Conservation (phyloP, 805 yeast genomes). For the Pichia phayaonensis region DNA sequence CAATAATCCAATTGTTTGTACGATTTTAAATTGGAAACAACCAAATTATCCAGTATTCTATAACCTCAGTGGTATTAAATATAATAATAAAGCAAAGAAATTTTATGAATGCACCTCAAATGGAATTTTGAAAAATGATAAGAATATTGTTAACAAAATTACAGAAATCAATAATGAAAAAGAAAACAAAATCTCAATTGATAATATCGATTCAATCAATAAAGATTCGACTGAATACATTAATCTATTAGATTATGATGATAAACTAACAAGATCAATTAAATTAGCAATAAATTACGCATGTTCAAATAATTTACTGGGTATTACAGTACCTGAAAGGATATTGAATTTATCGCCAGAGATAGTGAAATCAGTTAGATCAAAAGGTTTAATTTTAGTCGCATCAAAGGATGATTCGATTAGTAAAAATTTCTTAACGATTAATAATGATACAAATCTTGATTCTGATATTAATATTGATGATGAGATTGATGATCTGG, state of each 20-base stretch:
- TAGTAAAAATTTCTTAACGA: slow-evolving; percentile 10
- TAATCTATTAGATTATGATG: slow-evolving; percentile 29
- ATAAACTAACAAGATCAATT: slow-evolving; percentile 53
- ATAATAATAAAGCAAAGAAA: slow-evolving; percentile 19
- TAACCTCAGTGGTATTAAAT: slow-evolving; percentile 61
- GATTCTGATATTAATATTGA: slow-evolving; percentile 10
- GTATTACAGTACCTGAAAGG: slow-evolving; percentile 69
- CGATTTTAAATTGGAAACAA: slow-evolving; percentile 95
- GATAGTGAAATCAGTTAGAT: slow-evolving; percentile 63
- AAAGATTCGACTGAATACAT: slow-evolving; percentile 29
- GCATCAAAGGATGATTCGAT: slow-evolving; percentile 29
- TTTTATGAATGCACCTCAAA: slow-evolving; percentile 36
- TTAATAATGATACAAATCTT: background rate
- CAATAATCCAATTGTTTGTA: slow-evolving; percentile 82
- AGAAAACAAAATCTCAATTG: slow-evolving; percentile 23
- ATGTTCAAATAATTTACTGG: slow-evolving; percentile 73
- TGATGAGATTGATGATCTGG: slow-evolving; percentile 8
- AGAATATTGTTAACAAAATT: background rate
- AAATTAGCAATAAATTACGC: slow-evolving; percentile 82
- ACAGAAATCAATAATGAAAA: background rate
- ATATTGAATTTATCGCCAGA: slow-evolving; percentile 68
- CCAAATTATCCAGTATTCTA: slow-evolving; percentile 95
- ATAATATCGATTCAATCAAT: slow-evolving; percentile 30
- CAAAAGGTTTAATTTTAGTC: slow-evolving; percentile 78
- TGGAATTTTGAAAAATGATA: slow-evolving; percentile 24